A percentile compares a stretch with the other conserved stretches of the same genome.
phyloP scores from a whole-genome alignment of 495 filamentous ascomycete genomes.

The Hyaloscypha hepaticicola region DNA sequence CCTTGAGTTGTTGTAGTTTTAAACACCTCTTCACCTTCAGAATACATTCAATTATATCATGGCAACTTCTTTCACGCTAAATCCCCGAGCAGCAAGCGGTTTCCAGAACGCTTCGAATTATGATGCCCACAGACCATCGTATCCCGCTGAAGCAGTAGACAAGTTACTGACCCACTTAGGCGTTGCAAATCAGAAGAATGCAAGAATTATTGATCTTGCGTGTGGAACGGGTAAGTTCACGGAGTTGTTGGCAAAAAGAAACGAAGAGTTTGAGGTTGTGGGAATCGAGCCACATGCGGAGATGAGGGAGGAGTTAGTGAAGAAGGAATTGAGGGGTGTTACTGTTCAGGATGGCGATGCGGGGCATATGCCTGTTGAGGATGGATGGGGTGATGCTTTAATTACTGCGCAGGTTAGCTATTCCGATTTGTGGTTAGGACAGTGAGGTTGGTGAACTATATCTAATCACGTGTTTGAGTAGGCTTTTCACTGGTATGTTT shows the following conservation, averaged over 20 bases:
- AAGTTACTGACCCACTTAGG: constrained; percentile 49
- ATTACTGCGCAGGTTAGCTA: constrained; percentile 61
- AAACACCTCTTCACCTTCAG: neutral
- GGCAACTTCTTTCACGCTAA: constrained; percentile 15
- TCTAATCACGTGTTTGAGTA: constrained; percentile 30
- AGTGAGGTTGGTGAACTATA: neutral
- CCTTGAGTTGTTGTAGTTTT: neutral
- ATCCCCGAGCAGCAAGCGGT: constrained; percentile 35
- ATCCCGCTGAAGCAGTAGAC: constrained; percentile 52
- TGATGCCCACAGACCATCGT: constrained; percentile 61
- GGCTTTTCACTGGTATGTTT: constrained; percentile 59
- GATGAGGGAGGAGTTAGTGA: constrained; percentile 56
- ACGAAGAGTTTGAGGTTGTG: constrained; percentile 53
- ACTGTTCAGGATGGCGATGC: constrained; percentile 53
- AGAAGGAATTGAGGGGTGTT: constrained; percentile 50
- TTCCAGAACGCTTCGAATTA: constrained; percentile 58
- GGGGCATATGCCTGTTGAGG: constrained; percentile 48
- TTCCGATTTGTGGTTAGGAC: neutral
- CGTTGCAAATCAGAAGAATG: constrained; percentile 40
- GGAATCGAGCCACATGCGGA: constrained; percentile 62
- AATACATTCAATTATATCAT: neutral
- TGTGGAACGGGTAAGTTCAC: constrained; percentile 70
- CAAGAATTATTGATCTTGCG: constrained; percentile 59
- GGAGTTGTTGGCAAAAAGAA: constrained; percentile 50
- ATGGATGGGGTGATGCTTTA: constrained; percentile 59